Conservation (phyloP, 306 rosid species). For the Cucumis hystrix region DNA sequence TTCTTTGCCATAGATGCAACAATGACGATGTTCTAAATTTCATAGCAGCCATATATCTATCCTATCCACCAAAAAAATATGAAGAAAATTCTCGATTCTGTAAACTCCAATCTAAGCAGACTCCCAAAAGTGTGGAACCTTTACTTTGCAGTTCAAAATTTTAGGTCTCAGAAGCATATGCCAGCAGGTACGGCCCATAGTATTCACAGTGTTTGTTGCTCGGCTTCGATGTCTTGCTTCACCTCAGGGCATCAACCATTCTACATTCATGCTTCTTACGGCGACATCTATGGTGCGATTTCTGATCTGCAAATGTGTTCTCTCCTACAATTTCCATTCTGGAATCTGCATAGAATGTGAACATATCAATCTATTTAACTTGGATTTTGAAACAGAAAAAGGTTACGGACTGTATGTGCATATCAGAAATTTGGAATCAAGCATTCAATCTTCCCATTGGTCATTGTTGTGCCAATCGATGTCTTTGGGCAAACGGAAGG, state of each 20-base stretch:
- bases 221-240: not conserved
- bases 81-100: not conserved
- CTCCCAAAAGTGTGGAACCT: not conserved
- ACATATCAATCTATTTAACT: not conserved
- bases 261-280: conserved; percentile 86
- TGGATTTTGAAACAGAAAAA: not conserved
- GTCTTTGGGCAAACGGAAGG: not conserved
- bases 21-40: not conserved
- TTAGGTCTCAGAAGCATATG: not conserved
- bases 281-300: conserved; percentile 82
- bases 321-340: conserved; percentile 84
- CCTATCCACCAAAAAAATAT: not conserved
- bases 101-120: not conserved
- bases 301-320: conserved; percentile 71
- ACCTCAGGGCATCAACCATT: conserved; percentile 62
- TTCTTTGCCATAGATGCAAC: not conserved
- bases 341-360: conserved; percentile 29
- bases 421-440: not conserved
- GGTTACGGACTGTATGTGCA: conserved; percentile 7
- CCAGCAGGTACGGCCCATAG: not conserved
- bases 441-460: not conserved
- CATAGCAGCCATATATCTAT: not conserved
- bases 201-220: not conserved
- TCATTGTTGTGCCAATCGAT: not conserved
- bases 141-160: not conserved